Evolutionary conservation across 371 early-diverging fungal genomes (phyloP), one percentile per base, ranked within the genome.

Genomic region (Basidiobolus meristosporus): DNA sequence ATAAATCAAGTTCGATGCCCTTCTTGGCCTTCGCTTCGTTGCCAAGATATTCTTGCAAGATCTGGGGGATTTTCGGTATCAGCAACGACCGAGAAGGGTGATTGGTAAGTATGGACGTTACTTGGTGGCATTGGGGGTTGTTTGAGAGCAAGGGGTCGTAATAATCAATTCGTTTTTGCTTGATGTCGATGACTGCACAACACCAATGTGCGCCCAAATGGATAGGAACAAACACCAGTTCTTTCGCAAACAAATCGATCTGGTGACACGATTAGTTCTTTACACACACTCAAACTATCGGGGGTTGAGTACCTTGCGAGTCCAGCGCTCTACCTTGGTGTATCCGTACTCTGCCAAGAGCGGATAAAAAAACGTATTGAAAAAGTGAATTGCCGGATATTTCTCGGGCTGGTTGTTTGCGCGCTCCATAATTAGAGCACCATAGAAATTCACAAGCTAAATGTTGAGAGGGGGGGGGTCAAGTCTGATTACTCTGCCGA

Each of bases 131-230:
- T 17, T 45, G 41, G 1, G 46, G 45, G 45, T 82, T 78, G 40
- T 51, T 52, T 1, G 78, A 81, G 18, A 61, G 63, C 46, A 97
- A 47, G 5, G 86, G 82, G 51, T 98, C 98, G 48, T 90, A 93
- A 40, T 90, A 82, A 9, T 61, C 57, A 11, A 96, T 58, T 3
- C 54, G 45, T 44, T 78, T 81, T 15, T 56, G 43, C 31, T 60
- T 56, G 48, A 93, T 69, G 51, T 90, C 79, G 35, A 93, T 61
- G 10, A 69, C 68, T 0, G 78, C 76, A 36, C 84, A 65, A 12
- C 73, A 73, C 98, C 98, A 98, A 48, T 98, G 98, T 20, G 73
- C 70, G 2, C 63, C 52, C 29, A 68, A 67, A 53, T 98, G 91
- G n/a, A 98, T 77, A 0, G 98, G 98, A n/a, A 95, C 56, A 31